Evolutionary conservation across 768 basidiomycete genomes (phyloP).

Genomic region (Ramaria sp.): DNA sequence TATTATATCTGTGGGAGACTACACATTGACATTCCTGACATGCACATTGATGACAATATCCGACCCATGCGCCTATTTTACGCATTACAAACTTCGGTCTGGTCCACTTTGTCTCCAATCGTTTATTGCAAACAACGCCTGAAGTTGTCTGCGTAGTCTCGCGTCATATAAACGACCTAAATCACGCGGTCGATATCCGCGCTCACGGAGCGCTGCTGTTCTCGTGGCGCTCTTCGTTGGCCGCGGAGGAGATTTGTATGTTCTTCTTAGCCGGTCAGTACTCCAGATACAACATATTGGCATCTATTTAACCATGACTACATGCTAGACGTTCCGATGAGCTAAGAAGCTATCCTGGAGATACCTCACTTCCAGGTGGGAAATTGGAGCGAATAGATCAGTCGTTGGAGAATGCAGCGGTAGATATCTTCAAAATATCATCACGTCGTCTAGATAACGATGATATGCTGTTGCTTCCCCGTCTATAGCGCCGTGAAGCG

Average conservation of each 20-base stretch:
- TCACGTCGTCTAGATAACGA: background rate
- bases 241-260: slow-evolving; percentile 73
- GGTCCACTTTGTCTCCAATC: background rate
- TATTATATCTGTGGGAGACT: background rate
- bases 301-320: background rate
- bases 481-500: slow-evolving; percentile 65
- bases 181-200: slow-evolving; percentile 31
- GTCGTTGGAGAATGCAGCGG: slow-evolving; percentile 72
- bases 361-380: slow-evolving; percentile 83
- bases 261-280: slow-evolving; percentile 69
- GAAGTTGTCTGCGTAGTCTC: slow-evolving; percentile 49
- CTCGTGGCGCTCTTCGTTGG: slow-evolving; percentile 82
- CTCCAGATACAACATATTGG: background rate
- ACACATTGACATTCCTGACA: too few species aligned
- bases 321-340: slow-evolving; percentile 54
- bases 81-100: background rate
- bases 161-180: slow-evolving; percentile 37
- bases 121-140: background rate
- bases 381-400: slow-evolving; percentile 61
- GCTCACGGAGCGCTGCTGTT: slow-evolving; percentile 59
- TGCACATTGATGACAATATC: too few species aligned
- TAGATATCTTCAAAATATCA: slow-evolving; percentile 25
- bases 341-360: slow-evolving; percentile 71
- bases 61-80: background rate
- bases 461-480: background rate